Percentiles rank a stretch among this genome's conserved stretches.
These are phyloP conservation scores for Blastocystis sp. DNA, from an alignment of 352 stramenopile genomes.

Conservation along the genomic window DNA sequence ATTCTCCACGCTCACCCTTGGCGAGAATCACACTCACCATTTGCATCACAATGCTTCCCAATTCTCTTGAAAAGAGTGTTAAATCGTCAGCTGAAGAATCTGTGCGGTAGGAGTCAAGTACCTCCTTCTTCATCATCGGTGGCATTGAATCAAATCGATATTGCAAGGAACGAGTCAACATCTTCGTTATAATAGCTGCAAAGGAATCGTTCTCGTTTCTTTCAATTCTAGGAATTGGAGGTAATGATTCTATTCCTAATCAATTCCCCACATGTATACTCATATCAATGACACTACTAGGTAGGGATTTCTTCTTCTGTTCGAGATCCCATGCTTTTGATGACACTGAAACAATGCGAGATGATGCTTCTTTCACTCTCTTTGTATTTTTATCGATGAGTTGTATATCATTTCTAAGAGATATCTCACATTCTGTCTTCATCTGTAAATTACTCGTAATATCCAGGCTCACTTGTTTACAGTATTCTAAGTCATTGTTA, in stretches of 20 bases:
- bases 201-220: constrained; percentile 38
- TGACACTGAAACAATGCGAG: not conserved
- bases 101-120: constrained; percentile 10
- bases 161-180: constrained; percentile 28
- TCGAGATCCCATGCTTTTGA: not conserved
- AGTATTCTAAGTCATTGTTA: not conserved
- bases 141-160: constrained; percentile 40
- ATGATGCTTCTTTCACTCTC: not conserved
- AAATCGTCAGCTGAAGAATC: not conserved
- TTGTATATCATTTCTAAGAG: constrained; percentile 12
- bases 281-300: constrained; percentile 40
- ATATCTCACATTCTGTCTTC: constrained; percentile 11
- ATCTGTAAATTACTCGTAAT: not conserved
- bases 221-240: constrained; percentile 20
- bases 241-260: constrained; percentile 1
- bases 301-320: not conserved
- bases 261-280: not conserved
- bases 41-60: constrained; percentile 48
- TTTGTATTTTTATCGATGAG: not conserved
- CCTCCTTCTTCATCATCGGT: not conserved
- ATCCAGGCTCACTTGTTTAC: not conserved
- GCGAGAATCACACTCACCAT: constrained; percentile 25
- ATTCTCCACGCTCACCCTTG: not conserved
- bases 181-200: constrained; percentile 32
- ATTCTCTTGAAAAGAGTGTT: not conserved